Conservation (phyloP, 306 rosid species). For the Heteromeles arbutifolia region DNA sequence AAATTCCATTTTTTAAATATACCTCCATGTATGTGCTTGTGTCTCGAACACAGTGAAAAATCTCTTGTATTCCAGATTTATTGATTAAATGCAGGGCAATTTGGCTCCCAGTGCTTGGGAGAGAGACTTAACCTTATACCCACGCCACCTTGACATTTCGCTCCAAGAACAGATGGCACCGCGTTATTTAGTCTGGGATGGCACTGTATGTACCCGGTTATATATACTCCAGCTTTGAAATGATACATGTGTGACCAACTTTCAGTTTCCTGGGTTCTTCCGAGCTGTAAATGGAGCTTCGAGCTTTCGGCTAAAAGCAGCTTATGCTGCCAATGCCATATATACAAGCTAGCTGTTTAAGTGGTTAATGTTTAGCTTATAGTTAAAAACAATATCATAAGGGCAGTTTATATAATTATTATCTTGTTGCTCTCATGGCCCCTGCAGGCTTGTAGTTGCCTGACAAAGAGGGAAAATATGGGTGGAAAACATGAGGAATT, state of each 20-base stretch:
- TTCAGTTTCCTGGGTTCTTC: not conserved
- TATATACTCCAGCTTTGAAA: not conserved
- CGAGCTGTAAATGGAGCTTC: constrained; percentile 14
- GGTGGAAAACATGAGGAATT: not conserved
- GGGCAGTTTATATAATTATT: not conserved
- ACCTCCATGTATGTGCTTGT: no score
- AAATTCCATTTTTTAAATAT: no score
- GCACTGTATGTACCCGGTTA: not conserved
- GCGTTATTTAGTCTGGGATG: not conserved
- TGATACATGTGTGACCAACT: not conserved
- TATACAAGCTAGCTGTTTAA: not conserved
- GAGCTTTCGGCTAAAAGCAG: constrained; percentile 14
- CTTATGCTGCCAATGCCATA: not conserved
- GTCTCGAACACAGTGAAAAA: no score
- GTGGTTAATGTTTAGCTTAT: not conserved
- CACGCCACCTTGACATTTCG: not conserved
- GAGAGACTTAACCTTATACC: not conserved
- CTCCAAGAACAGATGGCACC: not conserved
- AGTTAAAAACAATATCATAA: not conserved
- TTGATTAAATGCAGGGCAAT: not conserved
- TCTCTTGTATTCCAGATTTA: not conserved
- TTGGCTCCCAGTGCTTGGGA: not conserved
- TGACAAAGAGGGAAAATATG: not conserved
- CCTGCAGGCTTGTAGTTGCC: not conserved
- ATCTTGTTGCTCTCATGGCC: not conserved